These are phyloP conservation scores for Astrocystis sublimbata DNA, from an alignment of 495 filamentous ascomycete species.

Conservation along the genomic window DNA sequence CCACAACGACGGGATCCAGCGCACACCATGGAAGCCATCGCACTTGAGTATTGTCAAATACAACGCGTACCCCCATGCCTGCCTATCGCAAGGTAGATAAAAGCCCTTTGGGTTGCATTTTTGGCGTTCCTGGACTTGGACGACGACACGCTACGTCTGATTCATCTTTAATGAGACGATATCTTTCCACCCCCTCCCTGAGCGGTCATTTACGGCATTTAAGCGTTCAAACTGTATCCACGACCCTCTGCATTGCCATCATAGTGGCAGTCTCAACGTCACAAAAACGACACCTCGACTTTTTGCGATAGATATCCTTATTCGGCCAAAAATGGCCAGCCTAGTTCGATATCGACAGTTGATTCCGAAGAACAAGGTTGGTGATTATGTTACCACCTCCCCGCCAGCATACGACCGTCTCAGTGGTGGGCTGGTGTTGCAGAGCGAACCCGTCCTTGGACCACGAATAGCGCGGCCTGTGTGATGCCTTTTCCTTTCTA, in stretches of 20 bases:
- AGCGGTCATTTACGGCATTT: background rate
- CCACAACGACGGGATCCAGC: constrained; percentile 56
- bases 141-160: constrained; percentile 12
- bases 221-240: background rate
- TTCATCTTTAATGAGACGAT: constrained; percentile 22
- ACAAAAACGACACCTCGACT: constrained; percentile 7
- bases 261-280: background rate
- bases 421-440: constrained; percentile 6
- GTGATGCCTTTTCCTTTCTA: constrained; percentile 40
- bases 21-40: constrained; percentile 33
- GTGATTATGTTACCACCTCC: background rate
- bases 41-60: constrained; percentile 31
- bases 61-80: background rate
- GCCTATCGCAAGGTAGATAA: constrained; percentile 2
- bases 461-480: constrained; percentile 19
- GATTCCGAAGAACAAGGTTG: background rate
- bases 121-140: constrained; percentile 30
- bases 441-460: constrained; percentile 29
- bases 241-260: constrained; percentile 10
- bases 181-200: constrained; percentile 2
- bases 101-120: constrained; percentile 30
- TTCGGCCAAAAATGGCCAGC: constrained; percentile 4
- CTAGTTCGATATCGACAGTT: constrained; percentile 11
- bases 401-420: background rate
- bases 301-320: constrained; percentile 18